Percentiles rank a stretch among this genome's conserved stretches.
Evolutionary conservation across 75 land plant species (phyloP).

Genomic region (Sequoia sempervirens): DNA sequence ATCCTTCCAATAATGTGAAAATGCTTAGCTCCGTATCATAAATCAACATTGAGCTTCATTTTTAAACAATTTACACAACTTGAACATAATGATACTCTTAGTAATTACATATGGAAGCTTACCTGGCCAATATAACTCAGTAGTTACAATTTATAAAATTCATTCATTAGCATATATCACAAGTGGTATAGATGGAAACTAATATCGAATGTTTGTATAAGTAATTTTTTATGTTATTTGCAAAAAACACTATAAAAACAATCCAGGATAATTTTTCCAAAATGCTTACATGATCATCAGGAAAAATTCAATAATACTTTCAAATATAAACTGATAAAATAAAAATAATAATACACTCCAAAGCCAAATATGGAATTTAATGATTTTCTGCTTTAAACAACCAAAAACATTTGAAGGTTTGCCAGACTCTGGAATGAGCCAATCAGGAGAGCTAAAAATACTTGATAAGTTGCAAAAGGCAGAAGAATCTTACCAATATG

Average conservation of each 20-base stretch:
- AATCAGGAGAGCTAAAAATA: not conserved
- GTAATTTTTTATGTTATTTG: not conserved
- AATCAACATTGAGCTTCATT: not conserved
- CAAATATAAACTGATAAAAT: not conserved
- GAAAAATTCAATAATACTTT: not conserved
- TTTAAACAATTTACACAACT: not conserved
- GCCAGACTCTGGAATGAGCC: not conserved
- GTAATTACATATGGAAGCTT: not conserved
- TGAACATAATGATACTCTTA: not conserved
- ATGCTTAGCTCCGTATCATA: not conserved
- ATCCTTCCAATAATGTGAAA: not conserved
- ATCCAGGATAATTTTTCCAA: not conserved
- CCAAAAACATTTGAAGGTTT: not conserved
- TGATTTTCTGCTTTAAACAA: not conserved
- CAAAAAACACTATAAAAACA: not conserved
- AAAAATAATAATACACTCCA: not conserved
- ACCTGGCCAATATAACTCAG: not conserved
- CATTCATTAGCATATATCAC: not conserved
- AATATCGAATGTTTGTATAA: not conserved
- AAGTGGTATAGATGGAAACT: not conserved
- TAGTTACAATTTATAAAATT: not conserved
- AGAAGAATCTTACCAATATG: constrained; percentile 72
- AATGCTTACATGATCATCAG: not conserved
- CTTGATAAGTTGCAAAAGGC: not conserved
- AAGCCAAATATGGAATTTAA: not conserved